phyloP scores from a whole-genome alignment of 345 rosid genomes.

The Sisymbrium irio region DNA sequence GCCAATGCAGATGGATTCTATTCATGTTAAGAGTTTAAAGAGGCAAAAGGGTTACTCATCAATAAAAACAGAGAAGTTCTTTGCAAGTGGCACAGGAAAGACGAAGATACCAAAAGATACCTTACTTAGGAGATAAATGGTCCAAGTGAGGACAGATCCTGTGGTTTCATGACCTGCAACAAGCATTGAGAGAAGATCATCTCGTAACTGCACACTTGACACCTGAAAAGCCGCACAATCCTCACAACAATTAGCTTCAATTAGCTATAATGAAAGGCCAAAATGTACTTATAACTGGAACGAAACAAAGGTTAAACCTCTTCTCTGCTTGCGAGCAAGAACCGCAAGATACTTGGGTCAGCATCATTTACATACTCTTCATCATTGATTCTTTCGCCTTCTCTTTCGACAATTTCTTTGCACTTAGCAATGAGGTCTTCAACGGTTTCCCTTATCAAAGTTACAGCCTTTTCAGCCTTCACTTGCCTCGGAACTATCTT shows the following conservation, averaged over 20 bases:
- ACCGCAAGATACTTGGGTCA: conserved; percentile 91
- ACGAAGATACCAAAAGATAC: conserved; percentile 39
- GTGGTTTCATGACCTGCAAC: conserved; percentile 99
- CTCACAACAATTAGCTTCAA: neutral
- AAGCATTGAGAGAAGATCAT: conserved; percentile 93
- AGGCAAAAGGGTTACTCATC: neutral
- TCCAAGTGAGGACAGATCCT: conserved; percentile 95
- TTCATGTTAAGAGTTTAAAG: neutral
- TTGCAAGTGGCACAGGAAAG: neutral
- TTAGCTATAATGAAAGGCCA: neutral
- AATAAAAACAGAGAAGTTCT: neutral
- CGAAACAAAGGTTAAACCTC: conserved; percentile 48
- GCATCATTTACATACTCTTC: conserved; percentile 92
- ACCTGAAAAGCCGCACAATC: conserved; percentile 45
- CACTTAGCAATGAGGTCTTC: conserved; percentile 82
- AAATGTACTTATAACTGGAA: neutral
- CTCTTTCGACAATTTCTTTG: conserved; percentile 85
- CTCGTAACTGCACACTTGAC: conserved; percentile 77
- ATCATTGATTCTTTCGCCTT: conserved; percentile 76
- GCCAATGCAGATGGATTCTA: conserved; percentile 58
- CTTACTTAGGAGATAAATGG: conserved; percentile 92
- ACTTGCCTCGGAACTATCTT: conserved; percentile 89
- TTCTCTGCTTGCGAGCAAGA: conserved; percentile 94
- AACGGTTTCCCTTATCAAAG: conserved; percentile 63
- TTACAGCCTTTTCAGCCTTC: conserved; percentile 86